Evolutionary conservation across 768 basidiomycete species (phyloP), one percentile per base, ranked within the genome.

Genomic region (Panellus pusillus): DNA sequence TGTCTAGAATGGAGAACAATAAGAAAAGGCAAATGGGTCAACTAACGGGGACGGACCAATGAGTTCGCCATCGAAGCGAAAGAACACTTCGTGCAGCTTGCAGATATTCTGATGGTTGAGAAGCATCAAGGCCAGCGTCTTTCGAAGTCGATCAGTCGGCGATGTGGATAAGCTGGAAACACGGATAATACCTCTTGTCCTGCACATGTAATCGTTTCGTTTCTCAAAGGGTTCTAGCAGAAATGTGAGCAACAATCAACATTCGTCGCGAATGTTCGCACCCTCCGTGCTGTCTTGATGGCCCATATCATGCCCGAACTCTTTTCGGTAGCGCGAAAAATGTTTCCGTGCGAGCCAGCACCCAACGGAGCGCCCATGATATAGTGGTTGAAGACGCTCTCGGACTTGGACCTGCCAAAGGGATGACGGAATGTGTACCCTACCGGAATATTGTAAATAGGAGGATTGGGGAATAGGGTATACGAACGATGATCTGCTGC

Each of bases 301-400:
- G 87, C 87, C 50, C 74, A 78, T 66, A 78, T 72, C 43, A 74
- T 66, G 12, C 84, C 84, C 4, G 82, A 82, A n/a, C 66, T 66
- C 9, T 79, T 73, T 57, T 79, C 72, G 45, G 83, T 72, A 0
- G 82, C 86, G 61, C 80, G 80, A 67, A 79, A 74, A 8, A 89
- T 87, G 19, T 79, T 79, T 4, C 87, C 87, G 59, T 86, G 87
- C 0, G 81, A 76, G 15, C 88, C 88, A 41, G 78, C 78, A 20
- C 87, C 87, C 31, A 63, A 49, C 5, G 68, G 63, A 7, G 67
- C 63, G 0, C 69, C 65, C 15, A 60, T 57, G 6, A 72, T 72
- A 17, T 74, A 72, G 49, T 77, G 72, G 2, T 72, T 68, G 61
- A 73, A 81, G 47, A 82, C 74, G 58, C 72, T 77, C 8, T 77